These are phyloP conservation scores for Artemisia tridentata DNA, from an alignment of 129 eudicot genomes.

Conservation along the genomic window DNA sequence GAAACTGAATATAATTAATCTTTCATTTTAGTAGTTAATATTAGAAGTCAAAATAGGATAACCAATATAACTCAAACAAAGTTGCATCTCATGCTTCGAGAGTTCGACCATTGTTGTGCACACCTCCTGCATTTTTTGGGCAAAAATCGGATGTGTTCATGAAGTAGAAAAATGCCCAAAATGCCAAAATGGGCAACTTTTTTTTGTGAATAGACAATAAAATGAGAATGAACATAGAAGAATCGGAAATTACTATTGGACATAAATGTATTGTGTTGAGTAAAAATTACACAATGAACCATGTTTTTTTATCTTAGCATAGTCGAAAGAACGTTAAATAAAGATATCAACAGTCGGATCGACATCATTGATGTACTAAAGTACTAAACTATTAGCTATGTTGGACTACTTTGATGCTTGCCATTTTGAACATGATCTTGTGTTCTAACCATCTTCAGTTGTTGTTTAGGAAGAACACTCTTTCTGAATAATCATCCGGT, in stretches of 20 bases:
- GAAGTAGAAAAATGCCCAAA: not conserved
- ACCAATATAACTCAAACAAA: not conserved
- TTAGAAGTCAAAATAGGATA: not conserved
- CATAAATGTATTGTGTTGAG: slow-evolving; percentile 1
- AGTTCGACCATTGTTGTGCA: not conserved
- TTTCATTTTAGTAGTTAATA: not conserved
- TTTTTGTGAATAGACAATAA: not conserved
- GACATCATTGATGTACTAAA: not conserved
- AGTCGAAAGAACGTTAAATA: not conserved
- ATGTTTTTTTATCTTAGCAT: slow-evolving; percentile 1
- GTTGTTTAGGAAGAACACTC: slow-evolving; percentile 25
- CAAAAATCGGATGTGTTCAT: not conserved
- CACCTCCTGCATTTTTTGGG: not conserved
- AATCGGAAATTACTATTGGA: not conserved
- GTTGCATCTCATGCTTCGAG: not conserved
- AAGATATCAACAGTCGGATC: not conserved
- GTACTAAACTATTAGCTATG: not conserved
- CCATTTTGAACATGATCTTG: too few species aligned
- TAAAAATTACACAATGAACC: slow-evolving; percentile 13
- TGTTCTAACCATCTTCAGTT: slow-evolving; percentile 11
- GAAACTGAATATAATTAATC: too few species aligned
- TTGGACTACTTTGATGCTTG: not conserved
- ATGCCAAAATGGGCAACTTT: too few species aligned
- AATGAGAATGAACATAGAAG: too few species aligned
- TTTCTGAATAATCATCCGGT: slow-evolving; percentile 31